phyloP scores from a whole-genome alignment of 192 early-diverging fungal species.

The Coemansia sp. region DNA sequence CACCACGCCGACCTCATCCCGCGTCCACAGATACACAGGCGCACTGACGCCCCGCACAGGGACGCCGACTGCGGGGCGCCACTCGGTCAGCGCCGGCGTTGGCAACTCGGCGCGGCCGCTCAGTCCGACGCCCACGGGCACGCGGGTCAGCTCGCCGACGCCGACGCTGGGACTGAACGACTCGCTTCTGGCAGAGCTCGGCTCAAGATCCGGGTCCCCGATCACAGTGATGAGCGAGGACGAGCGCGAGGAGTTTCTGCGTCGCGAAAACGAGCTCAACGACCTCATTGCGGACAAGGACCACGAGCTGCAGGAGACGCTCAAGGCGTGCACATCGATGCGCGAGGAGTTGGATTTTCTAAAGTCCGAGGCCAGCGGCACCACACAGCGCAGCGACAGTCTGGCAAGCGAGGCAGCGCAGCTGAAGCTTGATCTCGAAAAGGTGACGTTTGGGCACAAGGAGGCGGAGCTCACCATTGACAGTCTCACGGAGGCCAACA shows the following conservation, averaged over 20 bases:
- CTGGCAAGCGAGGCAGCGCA: slow-evolving; percentile 71
- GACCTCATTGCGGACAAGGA: slow-evolving; percentile 94
- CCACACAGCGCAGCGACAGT: slow-evolving; percentile 69
- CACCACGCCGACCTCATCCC: slow-evolving; percentile 27
- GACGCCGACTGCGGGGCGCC: slow-evolving; percentile 23
- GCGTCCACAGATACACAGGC: slow-evolving; percentile 22
- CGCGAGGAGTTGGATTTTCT: slow-evolving; percentile 73
- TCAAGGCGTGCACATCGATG: slow-evolving; percentile 61
- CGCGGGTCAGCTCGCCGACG: slow-evolving; percentile 44
- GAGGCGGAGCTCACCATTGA: slow-evolving; percentile 90
- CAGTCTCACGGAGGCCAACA: slow-evolving; percentile 81
- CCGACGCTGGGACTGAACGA: slow-evolving; percentile 46
- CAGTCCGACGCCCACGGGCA: slow-evolving; percentile 43
- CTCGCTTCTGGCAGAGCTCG: slow-evolving; percentile 49
- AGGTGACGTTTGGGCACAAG: slow-evolving; percentile 83
- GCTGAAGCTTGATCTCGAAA: slow-evolving; percentile 83
- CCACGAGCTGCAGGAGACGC: slow-evolving; percentile 66
- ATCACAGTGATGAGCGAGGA: slow-evolving; percentile 76
- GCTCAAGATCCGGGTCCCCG: slow-evolving; percentile 66
- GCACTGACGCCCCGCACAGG: slow-evolving; percentile 35
- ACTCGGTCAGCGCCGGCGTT: slow-evolving; percentile 47
- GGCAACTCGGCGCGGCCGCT: slow-evolving; percentile 33
- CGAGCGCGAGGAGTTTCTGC: slow-evolving; percentile 92
- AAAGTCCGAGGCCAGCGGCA: slow-evolving; percentile 63
- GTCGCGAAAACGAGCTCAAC: slow-evolving; percentile 92